Evolutionary conservation across 805 yeast genomes (phyloP).

Genomic region (Candida boleticola): DNA sequence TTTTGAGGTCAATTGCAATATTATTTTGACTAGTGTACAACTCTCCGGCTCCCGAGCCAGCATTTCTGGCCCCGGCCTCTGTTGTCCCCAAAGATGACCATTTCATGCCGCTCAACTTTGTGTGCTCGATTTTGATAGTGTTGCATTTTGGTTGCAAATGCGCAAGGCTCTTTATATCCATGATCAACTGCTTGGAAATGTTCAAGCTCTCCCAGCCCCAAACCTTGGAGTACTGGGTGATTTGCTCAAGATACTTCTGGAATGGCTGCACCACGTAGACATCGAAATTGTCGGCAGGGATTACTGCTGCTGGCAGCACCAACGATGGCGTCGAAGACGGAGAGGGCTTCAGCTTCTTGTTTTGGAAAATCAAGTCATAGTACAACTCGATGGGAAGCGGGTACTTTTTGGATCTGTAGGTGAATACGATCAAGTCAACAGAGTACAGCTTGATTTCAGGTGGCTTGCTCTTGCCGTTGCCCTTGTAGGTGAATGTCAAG

Average conservation of each 20-base stretch:
- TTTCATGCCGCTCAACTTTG: slow-evolving; percentile 3
- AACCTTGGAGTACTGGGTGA: slow-evolving; percentile 13
- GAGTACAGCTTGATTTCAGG: slow-evolving; percentile 22
- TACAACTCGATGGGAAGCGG: slow-evolving; percentile 39
- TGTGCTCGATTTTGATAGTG: slow-evolving; percentile 15
- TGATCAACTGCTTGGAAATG: slow-evolving; percentile 17
- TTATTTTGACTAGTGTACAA: slow-evolving; percentile 1
- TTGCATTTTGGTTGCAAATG: slow-evolving; percentile 20
- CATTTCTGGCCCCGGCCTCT: background rate
- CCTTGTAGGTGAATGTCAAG: slow-evolving; percentile 16
- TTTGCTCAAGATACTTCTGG: slow-evolving; percentile 15
- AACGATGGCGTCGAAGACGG: background rate
- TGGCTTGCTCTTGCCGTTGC: slow-evolving; percentile 14
- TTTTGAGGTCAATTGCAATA: slow-evolving; percentile 11
- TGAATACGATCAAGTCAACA: slow-evolving; percentile 30
- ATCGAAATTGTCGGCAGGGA: slow-evolving; percentile 20
- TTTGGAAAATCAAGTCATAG: slow-evolving; percentile 32
- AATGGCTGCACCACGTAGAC: slow-evolving; percentile 20
- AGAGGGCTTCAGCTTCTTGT: slow-evolving; percentile 6
- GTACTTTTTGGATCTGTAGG: slow-evolving; percentile 27
- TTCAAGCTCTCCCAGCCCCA: slow-evolving; percentile 18
- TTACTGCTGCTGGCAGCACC: no score
- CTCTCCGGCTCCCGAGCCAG: slow-evolving; percentile 1
- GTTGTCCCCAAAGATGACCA: slow-evolving; percentile 1
- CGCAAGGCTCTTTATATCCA: slow-evolving; percentile 27